phyloP scores from a whole-genome alignment of 768 basidiomycete genomes.

The Boletellus ananiceps region DNA sequence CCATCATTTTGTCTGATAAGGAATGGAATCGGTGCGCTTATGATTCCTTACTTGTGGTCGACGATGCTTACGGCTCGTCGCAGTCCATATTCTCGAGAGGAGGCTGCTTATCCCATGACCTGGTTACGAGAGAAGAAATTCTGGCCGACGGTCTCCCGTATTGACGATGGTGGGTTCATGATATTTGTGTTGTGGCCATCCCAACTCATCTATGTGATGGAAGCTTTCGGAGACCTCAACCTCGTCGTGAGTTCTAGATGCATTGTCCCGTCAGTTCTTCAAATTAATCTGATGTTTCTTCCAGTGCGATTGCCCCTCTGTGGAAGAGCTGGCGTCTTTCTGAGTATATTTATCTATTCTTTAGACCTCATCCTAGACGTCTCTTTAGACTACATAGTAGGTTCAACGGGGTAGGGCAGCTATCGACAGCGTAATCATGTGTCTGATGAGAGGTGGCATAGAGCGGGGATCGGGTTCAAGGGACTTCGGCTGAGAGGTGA shows the following conservation, averaged over 20 bases:
- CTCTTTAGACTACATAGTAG: conserved; percentile 28
- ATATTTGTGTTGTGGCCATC: background rate
- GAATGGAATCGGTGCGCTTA: conserved; percentile 78
- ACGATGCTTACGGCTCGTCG: conserved; percentile 3
- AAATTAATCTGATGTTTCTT: conserved; percentile 7
- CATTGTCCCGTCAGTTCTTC: conserved; percentile 1
- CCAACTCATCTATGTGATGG: conserved; percentile 7
- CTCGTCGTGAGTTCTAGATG: conserved; percentile 60
- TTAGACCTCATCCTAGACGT: conserved; percentile 23
- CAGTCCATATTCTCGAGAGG: conserved; percentile 88
- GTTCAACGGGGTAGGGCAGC: conserved; percentile 6
- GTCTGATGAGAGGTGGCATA: too few species aligned
- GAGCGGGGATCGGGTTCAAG: too few species aligned
- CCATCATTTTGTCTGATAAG: conserved; percentile 63
- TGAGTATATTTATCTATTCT: conserved; percentile 14
- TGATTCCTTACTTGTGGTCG: background rate
- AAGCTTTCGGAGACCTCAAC: conserved; percentile 91
- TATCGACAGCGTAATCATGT: too few species aligned
- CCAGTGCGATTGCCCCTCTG: conserved; percentile 83
- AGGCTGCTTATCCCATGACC: conserved; percentile 86
- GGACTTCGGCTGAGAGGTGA: too few species aligned
- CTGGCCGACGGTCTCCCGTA: conserved; percentile 90
- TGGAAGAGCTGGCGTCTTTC: conserved; percentile 63
- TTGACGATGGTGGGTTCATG: conserved; percentile 81
- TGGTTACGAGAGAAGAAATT: conserved; percentile 88